These are phyloP conservation scores for Leptosphaerulina australis DNA, from an alignment of 2,329 filamentous ascomycete species.

Conservation along the genomic window DNA sequence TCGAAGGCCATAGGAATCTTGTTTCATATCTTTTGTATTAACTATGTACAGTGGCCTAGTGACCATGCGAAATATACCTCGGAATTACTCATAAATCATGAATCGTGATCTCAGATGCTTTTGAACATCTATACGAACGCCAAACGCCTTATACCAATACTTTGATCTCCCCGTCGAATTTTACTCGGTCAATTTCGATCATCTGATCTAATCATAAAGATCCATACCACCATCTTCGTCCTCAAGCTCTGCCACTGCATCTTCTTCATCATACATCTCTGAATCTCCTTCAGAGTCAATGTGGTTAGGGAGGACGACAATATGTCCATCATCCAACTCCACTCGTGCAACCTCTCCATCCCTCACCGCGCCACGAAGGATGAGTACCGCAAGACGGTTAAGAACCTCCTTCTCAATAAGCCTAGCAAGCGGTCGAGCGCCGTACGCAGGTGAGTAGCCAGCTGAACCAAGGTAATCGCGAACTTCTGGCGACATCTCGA, in stretches of 20 bases:
- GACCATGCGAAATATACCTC: background rate
- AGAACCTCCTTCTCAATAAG: slow-evolving; percentile 98
- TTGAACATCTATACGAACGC: background rate
- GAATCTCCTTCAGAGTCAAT: slow-evolving; percentile 70
- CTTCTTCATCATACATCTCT: slow-evolving; percentile 77
- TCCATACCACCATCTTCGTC: slow-evolving; percentile 63
- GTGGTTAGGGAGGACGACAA: slow-evolving; percentile 85
- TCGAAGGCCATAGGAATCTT: no score
- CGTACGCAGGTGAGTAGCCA: slow-evolving; percentile 94
- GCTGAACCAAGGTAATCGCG: slow-evolving; percentile 91
- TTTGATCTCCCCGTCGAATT: no score
- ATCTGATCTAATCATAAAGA: slow-evolving; percentile 65
- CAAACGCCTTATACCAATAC: slow-evolving; percentile 17
- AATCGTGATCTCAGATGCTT: slow-evolving; percentile 1
- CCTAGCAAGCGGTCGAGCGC: slow-evolving; percentile 83
- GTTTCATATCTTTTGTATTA: background rate
- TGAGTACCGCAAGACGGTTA: slow-evolving; percentile 89
- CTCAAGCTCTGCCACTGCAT: slow-evolving; percentile 72
- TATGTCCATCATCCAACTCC: slow-evolving; percentile 77
- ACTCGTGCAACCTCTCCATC: slow-evolving; percentile 86
- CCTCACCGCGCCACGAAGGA: slow-evolving; percentile 80
- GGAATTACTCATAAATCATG: slow-evolving; percentile 1
- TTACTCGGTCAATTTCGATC: no score
- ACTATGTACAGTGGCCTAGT: slow-evolving; percentile 1
- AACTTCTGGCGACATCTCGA: slow-evolving; percentile 81